Evolutionary conservation across 305 asterid genomes (phyloP), one percentile per base, ranked within the genome.

Genomic region (Fraxinus paxiana): DNA sequence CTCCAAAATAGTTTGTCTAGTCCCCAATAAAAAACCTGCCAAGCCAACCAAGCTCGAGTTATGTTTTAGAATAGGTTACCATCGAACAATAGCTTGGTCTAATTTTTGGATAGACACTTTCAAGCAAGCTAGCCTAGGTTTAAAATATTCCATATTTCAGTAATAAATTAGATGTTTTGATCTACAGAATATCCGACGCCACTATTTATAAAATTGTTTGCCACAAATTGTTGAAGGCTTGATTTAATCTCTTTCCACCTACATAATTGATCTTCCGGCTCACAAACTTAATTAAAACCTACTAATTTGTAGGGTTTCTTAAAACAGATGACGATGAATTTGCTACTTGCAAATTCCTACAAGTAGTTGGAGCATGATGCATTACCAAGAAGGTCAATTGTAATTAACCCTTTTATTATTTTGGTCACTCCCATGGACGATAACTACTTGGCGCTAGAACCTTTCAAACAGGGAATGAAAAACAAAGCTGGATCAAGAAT

Each of bases 1-100:
- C 95, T 96, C 98, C 90, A 96, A 86, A 70, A 96, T 70, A 74
- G 99, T 96, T 80, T 96, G 99, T 78, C 98, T 91, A 38, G 98
- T 95, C 65, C 98, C 98, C 86, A 95, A 61, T 15, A 93, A 81
- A 82, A 95, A 95, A 85, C 98, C 98, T 94, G 87, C 34, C 82
- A 85, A 85, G 46, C 82, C 78, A 79, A 65, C 28, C 41, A 71
- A 20, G 20, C 38, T 65, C 4, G 15, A 65, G 18, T 26, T 65
- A 63, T 9, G 35, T 26, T 26, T 7, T 22, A 24, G 72, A 63
- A 22, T 8, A 51, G 22, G 61, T 6, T 6, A 18, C 13, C 43
- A 37, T 37, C 43, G 43, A 37, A 37, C 43, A 37, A 34, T 34
- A 34, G 38, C 43, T 37, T 37, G 43, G 43, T 37, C 43, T 1